Percentiles rank a stretch among this genome's conserved stretches.
These are phyloP conservation scores for Nicotiana obtusifolia DNA, from an alignment of 257 asterid species.

Conservation along the genomic window DNA sequence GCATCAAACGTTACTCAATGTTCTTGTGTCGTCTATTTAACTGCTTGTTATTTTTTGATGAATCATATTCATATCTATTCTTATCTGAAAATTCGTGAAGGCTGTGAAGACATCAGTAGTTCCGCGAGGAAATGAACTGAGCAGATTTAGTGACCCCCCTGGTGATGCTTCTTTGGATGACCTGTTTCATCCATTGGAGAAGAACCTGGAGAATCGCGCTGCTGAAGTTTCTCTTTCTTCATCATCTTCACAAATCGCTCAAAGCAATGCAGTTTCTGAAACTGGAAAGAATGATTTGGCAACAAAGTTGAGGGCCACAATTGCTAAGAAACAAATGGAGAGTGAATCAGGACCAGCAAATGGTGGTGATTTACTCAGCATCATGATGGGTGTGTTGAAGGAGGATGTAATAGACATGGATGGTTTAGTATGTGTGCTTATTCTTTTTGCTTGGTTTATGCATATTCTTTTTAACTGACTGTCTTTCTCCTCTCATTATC, in stretches of 20 bases:
- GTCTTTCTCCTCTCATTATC: conserved; percentile 5
- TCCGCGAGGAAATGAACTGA: conserved; percentile 65
- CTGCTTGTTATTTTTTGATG: neutral
- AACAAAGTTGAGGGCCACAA: conserved; percentile 82
- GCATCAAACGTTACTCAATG: conserved; percentile 2
- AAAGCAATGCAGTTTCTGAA: conserved; percentile 40
- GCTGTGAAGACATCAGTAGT: conserved; percentile 46
- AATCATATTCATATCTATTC: neutral
- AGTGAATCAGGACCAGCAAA: conserved; percentile 64
- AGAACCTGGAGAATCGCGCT: conserved; percentile 40
- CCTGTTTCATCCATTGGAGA: conserved; percentile 77
- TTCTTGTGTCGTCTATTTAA: neutral
- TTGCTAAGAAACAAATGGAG: conserved; percentile 85
- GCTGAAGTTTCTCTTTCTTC: conserved; percentile 84
- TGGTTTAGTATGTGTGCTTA: conserved; percentile 48
- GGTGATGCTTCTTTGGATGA: conserved; percentile 95
- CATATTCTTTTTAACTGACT: conserved; percentile 9
- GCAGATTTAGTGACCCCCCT: conserved; percentile 91
- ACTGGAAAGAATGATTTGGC: conserved; percentile 85
- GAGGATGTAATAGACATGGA: conserved; percentile 89
- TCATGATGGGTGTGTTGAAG: conserved; percentile 92
- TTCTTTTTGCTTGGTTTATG: conserved; percentile 15
- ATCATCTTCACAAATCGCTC: conserved; percentile 50
- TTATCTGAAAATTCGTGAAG: conserved; percentile 28
- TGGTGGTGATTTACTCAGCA: conserved; percentile 79